Base-by-base conservation (phyloP, 2,329 filamentous ascomycete species). In the Sporothrix luriei region DNA sequence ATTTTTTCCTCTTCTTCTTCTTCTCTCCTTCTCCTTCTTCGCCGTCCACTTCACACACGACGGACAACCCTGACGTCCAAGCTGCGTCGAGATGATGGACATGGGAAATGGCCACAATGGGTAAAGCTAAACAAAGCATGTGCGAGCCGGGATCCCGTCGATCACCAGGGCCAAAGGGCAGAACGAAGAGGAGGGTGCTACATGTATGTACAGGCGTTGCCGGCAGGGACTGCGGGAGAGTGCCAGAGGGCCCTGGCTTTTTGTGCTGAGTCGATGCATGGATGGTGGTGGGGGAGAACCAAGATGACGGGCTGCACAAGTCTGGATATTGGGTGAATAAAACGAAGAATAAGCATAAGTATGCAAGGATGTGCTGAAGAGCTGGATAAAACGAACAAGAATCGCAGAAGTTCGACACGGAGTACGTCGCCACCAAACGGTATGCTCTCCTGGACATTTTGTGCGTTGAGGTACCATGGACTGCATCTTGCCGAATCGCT, bases 141-240 rank as follows among this genome's bases (percentile, higher is more conserved):
- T 14, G 43, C 38, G 43, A 21, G 40, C 43, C 43, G 6, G 46
- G 61, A 49, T 64, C 16, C 33, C 61, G 61, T 48, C 43, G 43
- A 49, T 64, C 61, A 49, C 26, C 24, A 33, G 26, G 40, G 40
- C 40, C 11, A 43, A 49, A n/a, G 19, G 46, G 4, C 43, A 49
- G 24, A 43, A 21, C 40, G n/a, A 4, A 16, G 7, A 46, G 21
- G 4, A 40, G 29, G 55, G 40, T 13, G 40, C 40, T 43, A 9
- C 4, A 19, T 5, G 29, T 6, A 57, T 40, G 11, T 11, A 19
- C 14, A 33, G 29, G 6, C 13, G 19, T 6, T 19, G 24, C 13
- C 46, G 43, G 33, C 43, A 49, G 43, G 61, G 61, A 49, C 14
- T 24, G 61, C 61, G 61, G 61, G 61, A 64, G 61, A 64, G 61